Base-by-base conservation (phyloP, 2,329 filamentous ascomycete species). In the Neonectria coccinea region DNA sequence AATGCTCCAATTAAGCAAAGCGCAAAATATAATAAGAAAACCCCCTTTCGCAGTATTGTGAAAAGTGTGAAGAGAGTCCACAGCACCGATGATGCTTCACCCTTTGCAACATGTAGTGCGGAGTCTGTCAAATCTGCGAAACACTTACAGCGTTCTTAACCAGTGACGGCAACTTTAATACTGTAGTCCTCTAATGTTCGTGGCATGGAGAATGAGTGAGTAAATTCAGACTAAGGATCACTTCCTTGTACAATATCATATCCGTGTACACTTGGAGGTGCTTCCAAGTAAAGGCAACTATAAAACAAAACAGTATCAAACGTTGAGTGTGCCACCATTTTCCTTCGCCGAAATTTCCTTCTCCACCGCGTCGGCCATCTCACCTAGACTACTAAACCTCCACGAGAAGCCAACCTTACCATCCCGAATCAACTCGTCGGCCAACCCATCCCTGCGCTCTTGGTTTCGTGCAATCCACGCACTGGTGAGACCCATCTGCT, bases 401-500 rank as follows among this genome's bases (percentile, higher is more conserved):
- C 88, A 91, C 10, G 69, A 67, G 54, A 67, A 73, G 8, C 58
- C 57, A 0, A 72, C 71, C 48, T 62, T 66, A 52, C 82, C 83
- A 74, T 79, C 85, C 16, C 18, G 33, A 25, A 55, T 55, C 5
- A 80, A 75, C 11, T 72, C 70, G 18, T 65, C 57, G 5, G 71
- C 72, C 67, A 72, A 70, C 20, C 66, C 71, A 47, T 67, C 71
- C 54, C 67, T 67, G 12, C 64, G 33, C n/a, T 81, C 81, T 0
- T 80, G 85, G 1, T 82, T 82, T 39, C 89, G 78, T 60, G 84
- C 84, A 70, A 93, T 92, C 89, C 89, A 93, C 18, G 85, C 85
- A 61, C 85, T 89, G 68, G 81, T 82, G 41, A 93, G 74, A 1
- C 87, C 89, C 18, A 89, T 71, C 73, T 86, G 75, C 77, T 85